Evolutionary conservation across 805 yeast genomes (phyloP), one percentile per base, ranked within the genome.

Genomic region (Grigorovia transvaalensis): DNA sequence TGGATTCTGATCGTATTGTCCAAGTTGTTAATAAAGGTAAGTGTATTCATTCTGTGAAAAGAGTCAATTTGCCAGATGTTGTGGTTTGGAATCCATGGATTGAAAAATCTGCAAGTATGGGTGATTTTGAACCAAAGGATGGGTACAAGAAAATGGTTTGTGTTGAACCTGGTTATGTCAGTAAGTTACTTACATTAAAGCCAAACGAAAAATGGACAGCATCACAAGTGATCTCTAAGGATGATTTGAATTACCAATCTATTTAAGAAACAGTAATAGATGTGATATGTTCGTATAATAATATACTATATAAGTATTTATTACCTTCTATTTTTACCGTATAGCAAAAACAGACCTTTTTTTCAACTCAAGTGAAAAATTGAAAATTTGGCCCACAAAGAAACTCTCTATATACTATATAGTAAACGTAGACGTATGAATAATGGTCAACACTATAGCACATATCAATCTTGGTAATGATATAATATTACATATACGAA

Each of bases 81-180:
- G 98, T 93, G 48, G 97, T 93, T 51, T 93, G 99, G 99, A 93
- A 93, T 69, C 99, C 99, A 41, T 93, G 98, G 99, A 74, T 79
- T 57, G 77, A 84, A 52, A 87, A 85, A 67, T 79, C 93, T n/a
- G 74, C 71, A 23, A 82, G 84, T 1, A 87, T 93, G 91, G 82
- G 74, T 44, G 99, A 93, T 70, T 93, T 91, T 62, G 78, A 75
- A 59, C 99, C 98, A 49, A 88, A 86, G 65, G 68, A 70, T 50
- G 98, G 96, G 6, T 93, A 75, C 73, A 76, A 81, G 58, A 74
- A 83, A 46, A 91, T 93, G 98, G 80, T 93, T 53, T 93, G 99
- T 71, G 78, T 93, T 52, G 99, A 93, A 69, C 95, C 96, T 2
- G 99, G 99, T 45, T 76, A 82, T 58, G 98, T 93, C 43, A 75